Percentiles rank a stretch among this genome's conserved stretches.
Evolutionary conservation across 495 filamentous ascomycete genomes (phyloP).

Genomic region (Copromyces sp.): DNA sequence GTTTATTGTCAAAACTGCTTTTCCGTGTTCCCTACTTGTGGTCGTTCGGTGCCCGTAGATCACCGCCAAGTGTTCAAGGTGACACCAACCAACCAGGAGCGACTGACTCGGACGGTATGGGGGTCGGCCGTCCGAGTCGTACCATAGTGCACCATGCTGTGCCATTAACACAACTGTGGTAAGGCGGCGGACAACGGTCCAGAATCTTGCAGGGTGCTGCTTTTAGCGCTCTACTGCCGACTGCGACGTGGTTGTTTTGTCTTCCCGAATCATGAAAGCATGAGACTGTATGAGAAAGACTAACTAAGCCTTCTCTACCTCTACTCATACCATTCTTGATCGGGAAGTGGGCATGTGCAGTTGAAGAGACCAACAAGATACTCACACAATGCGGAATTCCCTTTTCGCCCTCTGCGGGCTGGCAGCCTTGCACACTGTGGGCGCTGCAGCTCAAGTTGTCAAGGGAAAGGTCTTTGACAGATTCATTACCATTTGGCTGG

Average conservation of each 20-base stretch:
- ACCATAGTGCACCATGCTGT: neutral
- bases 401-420: neutral
- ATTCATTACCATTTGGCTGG: constrained; percentile 61
- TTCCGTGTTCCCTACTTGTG: neutral
- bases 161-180: neutral
- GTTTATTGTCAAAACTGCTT: neutral
- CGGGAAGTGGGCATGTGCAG: neutral
- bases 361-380: neutral
- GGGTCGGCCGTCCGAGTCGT: neutral
- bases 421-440: neutral
- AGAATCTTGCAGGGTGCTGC: neutral
- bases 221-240: neutral
- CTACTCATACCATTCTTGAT: neutral
- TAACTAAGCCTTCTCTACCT: neutral
- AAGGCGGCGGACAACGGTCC: neutral
- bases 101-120: neutral
- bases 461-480: constrained; percentile 54
- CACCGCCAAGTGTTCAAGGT: neutral
- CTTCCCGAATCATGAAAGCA: neutral
- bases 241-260: neutral
- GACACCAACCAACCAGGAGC: neutral
- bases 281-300: neutral
- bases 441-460: constrained; percentile 18
- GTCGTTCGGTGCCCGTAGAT: neutral
- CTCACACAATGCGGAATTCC: neutral